phyloP scores from a whole-genome alignment of 176 grass and related monocot species.

The Puya raimondii region DNA sequence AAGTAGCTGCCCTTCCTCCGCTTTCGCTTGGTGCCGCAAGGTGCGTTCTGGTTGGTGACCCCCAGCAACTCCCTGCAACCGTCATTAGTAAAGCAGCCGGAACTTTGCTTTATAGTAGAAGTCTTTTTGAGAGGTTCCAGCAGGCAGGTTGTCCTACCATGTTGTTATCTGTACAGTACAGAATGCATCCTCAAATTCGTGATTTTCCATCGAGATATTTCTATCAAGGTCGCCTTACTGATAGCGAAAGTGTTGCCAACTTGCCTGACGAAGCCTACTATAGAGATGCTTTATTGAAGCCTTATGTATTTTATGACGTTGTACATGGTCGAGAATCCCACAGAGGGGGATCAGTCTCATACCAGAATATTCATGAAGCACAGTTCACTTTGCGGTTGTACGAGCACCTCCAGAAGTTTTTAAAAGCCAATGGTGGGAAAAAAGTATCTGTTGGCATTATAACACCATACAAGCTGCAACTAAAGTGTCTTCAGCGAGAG shows the following conservation, averaged over 20 bases:
- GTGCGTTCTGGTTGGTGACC: conserved; percentile 96
- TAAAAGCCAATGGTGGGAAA: conserved; percentile 77
- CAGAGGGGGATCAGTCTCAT: conserved; percentile 82
- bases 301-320: conserved; percentile 90
- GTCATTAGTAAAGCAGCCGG: conserved; percentile 99
- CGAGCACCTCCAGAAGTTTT: conserved; percentile 72
- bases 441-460: conserved; percentile 97
- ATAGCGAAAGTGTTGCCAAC: conserved; percentile 78
- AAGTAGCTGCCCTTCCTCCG: conserved; percentile 85
- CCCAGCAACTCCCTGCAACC: conserved; percentile 96
- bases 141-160: conserved; percentile 91
- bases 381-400: conserved; percentile 73
- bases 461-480: conserved; percentile 95
- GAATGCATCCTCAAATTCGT: conserved; percentile 98
- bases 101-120: conserved; percentile 90
- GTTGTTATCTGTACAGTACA: conserved; percentile 90
- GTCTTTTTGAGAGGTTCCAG: conserved; percentile 98
- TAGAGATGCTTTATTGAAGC: conserved; percentile 58
- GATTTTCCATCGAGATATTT: conserved; percentile 98
- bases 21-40: conserved; percentile 89
- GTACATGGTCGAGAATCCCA: conserved; percentile 91
- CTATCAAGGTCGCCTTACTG: conserved; percentile 81
- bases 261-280: conserved; percentile 80
- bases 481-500: conserved; percentile 95
- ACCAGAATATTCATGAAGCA: conserved; percentile 91